Percentiles rank a stretch among this genome's conserved stretches.
Evolutionary conservation across 1,139 yeast genomes (phyloP).

Genomic region (Candida sanyaensis): DNA sequence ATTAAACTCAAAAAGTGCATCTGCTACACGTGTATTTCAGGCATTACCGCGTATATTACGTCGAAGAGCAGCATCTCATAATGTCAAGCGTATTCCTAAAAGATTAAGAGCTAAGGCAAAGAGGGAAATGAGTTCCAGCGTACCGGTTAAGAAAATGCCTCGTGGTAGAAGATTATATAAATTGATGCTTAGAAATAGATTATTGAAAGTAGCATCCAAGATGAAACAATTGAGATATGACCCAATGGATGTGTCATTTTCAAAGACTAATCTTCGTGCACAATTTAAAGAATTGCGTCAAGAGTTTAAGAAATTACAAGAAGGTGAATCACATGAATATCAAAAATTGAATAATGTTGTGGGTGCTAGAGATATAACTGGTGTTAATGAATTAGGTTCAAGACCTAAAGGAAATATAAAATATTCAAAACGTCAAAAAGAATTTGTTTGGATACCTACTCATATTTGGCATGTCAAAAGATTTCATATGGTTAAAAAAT

Average conservation of each 20-base stretch:
- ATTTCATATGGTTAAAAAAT: constrained; percentile 77
- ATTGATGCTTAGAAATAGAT: constrained; percentile 50
- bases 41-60: constrained; percentile 79
- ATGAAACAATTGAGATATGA: constrained; percentile 46
- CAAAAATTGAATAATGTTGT: constrained; percentile 45
- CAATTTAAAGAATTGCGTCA: constrained; percentile 21
- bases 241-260: constrained; percentile 40
- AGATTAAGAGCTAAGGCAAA: constrained; percentile 74
- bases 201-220: constrained; percentile 57
- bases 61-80: constrained; percentile 93
- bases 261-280: constrained; percentile 26
- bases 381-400: constrained; percentile 48
- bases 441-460: constrained; percentile 81
- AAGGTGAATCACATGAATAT: constrained; percentile 4
- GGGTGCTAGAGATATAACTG: constrained; percentile 67
- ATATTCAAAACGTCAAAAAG: constrained; percentile 69
- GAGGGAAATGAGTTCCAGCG: constrained; percentile 60
- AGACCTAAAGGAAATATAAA: constrained; percentile 58
- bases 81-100: constrained; percentile 86
- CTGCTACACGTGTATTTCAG: constrained; percentile 85
- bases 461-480: constrained; percentile 97
- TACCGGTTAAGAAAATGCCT: constrained; percentile 25
- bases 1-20: constrained; percentile 65
- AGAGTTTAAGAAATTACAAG: constrained; percentile 19
- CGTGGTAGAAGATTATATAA: constrained; percentile 60